Evolutionary conservation across 2,329 filamentous ascomycete genomes (phyloP).

Genomic region (Penicillium capsulatum): DNA sequence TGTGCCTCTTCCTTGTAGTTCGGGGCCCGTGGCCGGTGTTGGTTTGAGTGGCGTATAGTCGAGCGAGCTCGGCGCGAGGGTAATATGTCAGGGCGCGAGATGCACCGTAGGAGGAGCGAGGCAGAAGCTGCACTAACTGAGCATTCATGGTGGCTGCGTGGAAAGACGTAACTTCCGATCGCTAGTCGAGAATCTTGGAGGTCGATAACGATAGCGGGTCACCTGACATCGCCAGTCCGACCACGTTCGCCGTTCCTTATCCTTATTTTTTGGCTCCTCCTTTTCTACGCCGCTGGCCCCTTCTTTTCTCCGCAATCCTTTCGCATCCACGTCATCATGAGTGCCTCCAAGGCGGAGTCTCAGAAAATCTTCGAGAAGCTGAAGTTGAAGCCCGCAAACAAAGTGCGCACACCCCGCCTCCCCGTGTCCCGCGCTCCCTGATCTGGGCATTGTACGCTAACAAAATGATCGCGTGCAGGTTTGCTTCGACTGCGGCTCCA

Average conservation of each 20-base stretch:
- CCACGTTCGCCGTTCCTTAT: constrained; percentile 9
- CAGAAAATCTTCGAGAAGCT: constrained; percentile 97
- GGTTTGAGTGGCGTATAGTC: constrained; percentile 59
- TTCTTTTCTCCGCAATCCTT: constrained; percentile 3
- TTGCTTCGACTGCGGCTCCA: constrained; percentile 97
- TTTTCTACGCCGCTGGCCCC: constrained; percentile 12
- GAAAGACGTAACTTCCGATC: too few species aligned
- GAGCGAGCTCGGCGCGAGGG: constrained; percentile 34
- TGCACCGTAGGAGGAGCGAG: constrained; percentile 12
- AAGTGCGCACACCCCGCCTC: constrained; percentile 55
- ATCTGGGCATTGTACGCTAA: constrained; percentile 17
- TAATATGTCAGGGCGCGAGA: constrained; percentile 29
- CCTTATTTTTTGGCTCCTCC: constrained; percentile 22
- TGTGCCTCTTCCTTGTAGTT: constrained; percentile 55
- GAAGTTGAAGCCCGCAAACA: constrained; percentile 91
- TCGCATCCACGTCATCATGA: constrained; percentile 43
- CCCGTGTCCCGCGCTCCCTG: constrained; percentile 14
- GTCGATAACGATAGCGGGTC: constrained; percentile 18
- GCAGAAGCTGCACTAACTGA: constrained; percentile 16
- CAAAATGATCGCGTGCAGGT: constrained; percentile 53
- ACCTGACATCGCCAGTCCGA: constrained; percentile 8
- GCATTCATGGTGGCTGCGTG: constrained; percentile 14
- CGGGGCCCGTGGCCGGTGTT: constrained; percentile 39
- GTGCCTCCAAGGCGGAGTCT: constrained; percentile 88
- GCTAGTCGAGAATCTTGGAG: constrained; percentile 7